These are phyloP conservation scores for Apiotrichum mycotoxinovorans DNA, from an alignment of 1,284 basidiomycete species.

Conservation along the genomic window DNA sequence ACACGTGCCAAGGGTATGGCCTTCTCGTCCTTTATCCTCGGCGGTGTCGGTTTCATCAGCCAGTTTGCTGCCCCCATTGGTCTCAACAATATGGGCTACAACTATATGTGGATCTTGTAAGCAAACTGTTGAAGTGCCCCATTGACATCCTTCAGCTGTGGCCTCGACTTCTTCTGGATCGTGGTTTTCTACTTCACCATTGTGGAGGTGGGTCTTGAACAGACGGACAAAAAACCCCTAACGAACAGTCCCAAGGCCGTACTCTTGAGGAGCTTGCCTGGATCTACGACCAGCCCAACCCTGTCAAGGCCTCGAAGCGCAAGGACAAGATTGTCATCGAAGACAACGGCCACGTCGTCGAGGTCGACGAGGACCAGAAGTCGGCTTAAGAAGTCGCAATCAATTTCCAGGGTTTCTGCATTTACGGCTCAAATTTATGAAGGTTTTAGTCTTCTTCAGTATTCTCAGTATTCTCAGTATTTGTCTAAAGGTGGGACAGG, in stretches of 20 bases:
- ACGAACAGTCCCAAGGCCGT: conserved; percentile 32
- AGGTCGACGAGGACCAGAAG: background rate
- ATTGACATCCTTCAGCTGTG: too few relatives aligned
- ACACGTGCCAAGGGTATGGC: conserved; percentile 78
- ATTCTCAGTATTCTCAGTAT: too few relatives aligned
- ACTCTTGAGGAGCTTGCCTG: conserved; percentile 42
- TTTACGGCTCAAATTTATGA: too few relatives aligned
- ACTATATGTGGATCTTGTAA: conserved; percentile 34
- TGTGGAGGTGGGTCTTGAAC: conserved; percentile 26
- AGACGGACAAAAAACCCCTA: too few relatives aligned
- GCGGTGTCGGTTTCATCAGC: conserved; percentile 56
- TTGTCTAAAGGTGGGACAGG: too few relatives aligned
- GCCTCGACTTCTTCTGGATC: conserved; percentile 40
- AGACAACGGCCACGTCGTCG: background rate
- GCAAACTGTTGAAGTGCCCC: too few relatives aligned
- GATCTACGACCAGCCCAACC: conserved; percentile 37
- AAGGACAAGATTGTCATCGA: conserved; percentile 21
- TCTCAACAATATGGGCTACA: conserved; percentile 50
- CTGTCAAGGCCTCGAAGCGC: conserved; percentile 32
- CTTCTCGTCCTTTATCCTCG: conserved; percentile 51
- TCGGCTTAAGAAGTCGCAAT: too few relatives aligned
- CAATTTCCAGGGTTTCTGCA: too few relatives aligned
- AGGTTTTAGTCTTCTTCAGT: too few relatives aligned
- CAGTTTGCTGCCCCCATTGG: conserved; percentile 48
- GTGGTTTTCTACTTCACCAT: conserved; percentile 43